phyloP scores from a whole-genome alignment of 1,284 basidiomycete genomes.

The Fistulinella staudtii region DNA sequence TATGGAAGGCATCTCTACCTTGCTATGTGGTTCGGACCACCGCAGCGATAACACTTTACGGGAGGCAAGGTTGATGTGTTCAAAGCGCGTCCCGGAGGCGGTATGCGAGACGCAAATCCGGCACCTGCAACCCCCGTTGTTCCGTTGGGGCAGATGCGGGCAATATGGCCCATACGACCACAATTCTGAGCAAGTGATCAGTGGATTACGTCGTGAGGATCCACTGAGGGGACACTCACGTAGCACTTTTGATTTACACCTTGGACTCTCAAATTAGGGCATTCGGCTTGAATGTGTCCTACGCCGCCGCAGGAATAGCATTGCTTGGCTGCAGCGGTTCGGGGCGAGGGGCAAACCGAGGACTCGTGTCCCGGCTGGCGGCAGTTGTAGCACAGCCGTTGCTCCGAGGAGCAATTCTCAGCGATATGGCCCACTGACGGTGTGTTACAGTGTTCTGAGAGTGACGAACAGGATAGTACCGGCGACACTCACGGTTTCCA shows the following conservation, averaged over 20 bases:
- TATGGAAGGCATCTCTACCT: conserved; percentile 40
- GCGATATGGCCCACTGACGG: conserved; percentile 90
- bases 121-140: conserved; percentile 35
- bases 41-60: conserved; percentile 80
- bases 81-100: conserved; percentile 67
- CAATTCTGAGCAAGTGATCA: conserved; percentile 51
- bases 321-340: conserved; percentile 52
- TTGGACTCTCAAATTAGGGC: conserved; percentile 74
- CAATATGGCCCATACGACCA: conserved; percentile 77
- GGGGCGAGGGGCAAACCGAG: conserved; percentile 79
- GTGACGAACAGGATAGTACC: conserved; percentile 1
- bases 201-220: conserved; percentile 7
- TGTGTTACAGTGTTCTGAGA: conserved; percentile 1
- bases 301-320: conserved; percentile 76
- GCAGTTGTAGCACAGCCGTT: conserved; percentile 90
- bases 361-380: conserved; percentile 88
- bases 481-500: conserved; percentile 62
- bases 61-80: conserved; percentile 75
- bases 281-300: conserved; percentile 78
- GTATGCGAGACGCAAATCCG: conserved; percentile 59
- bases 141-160: conserved; percentile 64
- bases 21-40: conserved; percentile 79
- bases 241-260: conserved; percentile 77
- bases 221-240: conserved; percentile 47
- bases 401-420: conserved; percentile 82